Conservation (phyloP, 2,329 filamentous ascomycete species). For the Pseudocercospora pini-densiflorae region DNA sequence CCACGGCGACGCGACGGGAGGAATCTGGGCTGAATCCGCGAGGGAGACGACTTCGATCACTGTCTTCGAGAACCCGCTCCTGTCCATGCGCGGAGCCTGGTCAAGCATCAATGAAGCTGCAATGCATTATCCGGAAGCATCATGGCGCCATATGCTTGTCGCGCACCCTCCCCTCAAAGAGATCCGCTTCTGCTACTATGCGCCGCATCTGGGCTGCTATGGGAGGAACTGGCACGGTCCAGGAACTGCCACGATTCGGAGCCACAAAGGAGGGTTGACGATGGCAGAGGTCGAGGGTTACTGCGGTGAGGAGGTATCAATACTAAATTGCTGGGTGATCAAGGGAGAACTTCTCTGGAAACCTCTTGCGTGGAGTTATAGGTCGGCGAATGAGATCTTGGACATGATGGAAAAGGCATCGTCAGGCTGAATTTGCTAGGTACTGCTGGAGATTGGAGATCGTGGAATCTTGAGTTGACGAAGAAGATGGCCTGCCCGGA, state of each 20-base stretch:
- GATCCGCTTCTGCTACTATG: constrained; percentile 1
- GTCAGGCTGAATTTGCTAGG: no score
- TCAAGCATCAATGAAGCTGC: neutral
- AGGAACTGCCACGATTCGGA: neutral
- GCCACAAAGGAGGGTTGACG: neutral
- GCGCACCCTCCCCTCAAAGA: neutral
- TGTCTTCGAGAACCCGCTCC: constrained; percentile 6
- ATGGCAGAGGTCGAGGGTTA: neutral
- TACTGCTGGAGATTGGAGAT: no score
- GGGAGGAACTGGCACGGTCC: neutral
- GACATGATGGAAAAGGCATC: neutral
- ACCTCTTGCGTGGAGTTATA: neutral
- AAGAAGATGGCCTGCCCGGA: no score
- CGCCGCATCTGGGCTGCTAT: neutral
- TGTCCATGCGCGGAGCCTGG: neutral
- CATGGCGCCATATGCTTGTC: constrained; percentile 5
- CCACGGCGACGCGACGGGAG: neutral
- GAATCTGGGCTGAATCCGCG: neutral
- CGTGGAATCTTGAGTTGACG: no score
- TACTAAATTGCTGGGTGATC: neutral
- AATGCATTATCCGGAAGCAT: neutral
- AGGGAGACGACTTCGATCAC: neutral
- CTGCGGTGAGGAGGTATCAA: neutral
- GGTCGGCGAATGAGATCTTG: neutral
- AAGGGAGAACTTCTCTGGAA: neutral